Evolutionary conservation across 441 rosid species (phyloP), one percentile per base, ranked within the genome.

Genomic region (Mallotus japonicus): DNA sequence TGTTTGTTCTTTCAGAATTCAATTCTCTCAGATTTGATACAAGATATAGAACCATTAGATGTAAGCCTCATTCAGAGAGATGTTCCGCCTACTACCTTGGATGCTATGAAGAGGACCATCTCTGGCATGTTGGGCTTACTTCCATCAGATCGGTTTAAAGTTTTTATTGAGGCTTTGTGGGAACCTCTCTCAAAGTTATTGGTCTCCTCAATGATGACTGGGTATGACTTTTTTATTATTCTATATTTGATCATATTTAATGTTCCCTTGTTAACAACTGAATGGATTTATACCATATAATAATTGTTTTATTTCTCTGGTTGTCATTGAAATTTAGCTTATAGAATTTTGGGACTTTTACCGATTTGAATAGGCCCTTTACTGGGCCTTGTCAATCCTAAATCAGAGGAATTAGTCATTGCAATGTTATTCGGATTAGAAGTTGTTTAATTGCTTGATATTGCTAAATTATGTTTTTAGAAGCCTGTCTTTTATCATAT

Each of bases 41-140:
- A 84, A 78, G 97, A 92, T 79, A 88, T 92, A 72, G 99, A 94
- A 47, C 97, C 99, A 7, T 76, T 94, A 73, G 99, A 94, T 71
- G 92, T 94, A 81, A 88, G 92, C 82, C 78, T 90, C 20, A 92
- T 94, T 65, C 99, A 94, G 67, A 92, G 86, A 76, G 97, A 94
- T 64, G 97, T 94, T 63, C 85, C 97, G 4, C 76, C 88, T 3
- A 88, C 93, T 16, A 90, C 97, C 20, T 79, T 94, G 71, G 98
- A 92, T 86, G 98, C 98, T 8, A 92, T 94, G 93, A 94, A 94
- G 81, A 85, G 97, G 83, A 94, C 97, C 46, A 94, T 94, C 63
- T 94, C 96, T 1, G 96, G 98, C 75, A 94, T 94, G 97, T 78
- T 94, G 83, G 97, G 98, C 3, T 84, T 94, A 73, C 98, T 94